These are phyloP conservation scores for Coniochaeta sp. DNA, from an alignment of 2,329 filamentous ascomycete species.

Conservation along the genomic window DNA sequence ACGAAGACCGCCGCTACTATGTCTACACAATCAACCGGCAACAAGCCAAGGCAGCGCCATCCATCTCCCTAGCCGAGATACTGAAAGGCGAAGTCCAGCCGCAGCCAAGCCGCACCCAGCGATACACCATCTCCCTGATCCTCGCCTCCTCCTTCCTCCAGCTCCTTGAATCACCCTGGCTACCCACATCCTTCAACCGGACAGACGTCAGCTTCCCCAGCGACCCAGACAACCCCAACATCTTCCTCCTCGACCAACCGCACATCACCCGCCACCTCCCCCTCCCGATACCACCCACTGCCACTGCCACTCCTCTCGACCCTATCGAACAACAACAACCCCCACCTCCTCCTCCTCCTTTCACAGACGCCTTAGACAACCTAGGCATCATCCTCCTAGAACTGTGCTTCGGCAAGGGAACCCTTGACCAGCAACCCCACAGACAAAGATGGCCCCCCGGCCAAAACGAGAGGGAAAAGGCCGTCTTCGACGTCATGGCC, in stretches of 20 bases:
- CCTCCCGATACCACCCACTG: neutral
- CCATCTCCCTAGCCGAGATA: constrained; percentile 12
- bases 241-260: constrained; percentile 9
- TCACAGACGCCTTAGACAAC: constrained; percentile 5
- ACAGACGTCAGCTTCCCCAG: constrained; percentile 13
- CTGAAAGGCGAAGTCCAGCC: constrained; percentile 7
- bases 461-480: constrained; percentile 2
- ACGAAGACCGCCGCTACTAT: constrained; percentile 13
- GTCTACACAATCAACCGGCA: constrained; percentile 8
- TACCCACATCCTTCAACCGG: constrained; percentile 10
- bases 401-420: constrained; percentile 13
- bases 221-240: neutral
- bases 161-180: constrained; percentile 17
- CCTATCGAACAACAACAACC: no score
- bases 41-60: neutral
- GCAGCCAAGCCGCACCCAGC: constrained; percentile 11
- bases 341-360: no score
- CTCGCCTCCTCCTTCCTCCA: constrained; percentile 21
- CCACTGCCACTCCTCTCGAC: no score
- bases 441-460: constrained; percentile 2
- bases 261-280: constrained; percentile 9
- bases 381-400: constrained; percentile 16
- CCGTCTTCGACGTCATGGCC: constrained; percentile 11
- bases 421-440: constrained; percentile 7
- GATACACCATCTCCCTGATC: constrained; percentile 14